Evolutionary conservation across 148 eudicot species (phyloP), one percentile per base, ranked within the genome.

Genomic region (Arctostaphylos glauca): DNA sequence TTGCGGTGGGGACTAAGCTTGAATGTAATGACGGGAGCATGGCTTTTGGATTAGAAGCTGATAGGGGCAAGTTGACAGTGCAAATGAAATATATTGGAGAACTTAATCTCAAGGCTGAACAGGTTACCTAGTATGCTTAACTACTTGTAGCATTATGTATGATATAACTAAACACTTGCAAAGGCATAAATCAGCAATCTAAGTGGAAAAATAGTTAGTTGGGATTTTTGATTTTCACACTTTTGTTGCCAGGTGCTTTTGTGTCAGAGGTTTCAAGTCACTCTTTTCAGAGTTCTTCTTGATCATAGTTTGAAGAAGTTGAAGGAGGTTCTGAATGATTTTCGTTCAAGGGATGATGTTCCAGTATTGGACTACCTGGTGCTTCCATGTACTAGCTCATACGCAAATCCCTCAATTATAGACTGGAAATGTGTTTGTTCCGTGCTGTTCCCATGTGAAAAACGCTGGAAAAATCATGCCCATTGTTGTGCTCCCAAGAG

Each of bases 381-480:
- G 79, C 91, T 97, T 56, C 98, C 99, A 23, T 75, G 89, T 53
- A 52, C 50, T n/a, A 76, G 86, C 76, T 66, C 85, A 7, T 48
- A 53, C 74, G 58, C 53, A 64, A 74, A 73, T 23, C 86, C 87
- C 47, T 56, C 64, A 7, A 50, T 8, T 50, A 80, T 93, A n/a
- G 93, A 97, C 81, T 93, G 95, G 99, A 73, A 41, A n/a, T 89
- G 86, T 81, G 85, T 94, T 80, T 5, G 41, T 44, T 89, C 98
- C 7, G 92, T 86, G 15, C 78, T 84, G 14, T 91, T 83, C 83
- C 84, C 86, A 6, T 7, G 53, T 2, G 59, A 56, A 55, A 60
- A 48, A 21, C 21, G 46, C 55, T 5, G 59, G 25, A 58, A 49
- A 43, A 52, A 68, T n/a, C 79, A 78, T n/a, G 7, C 79, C 9